Conservation (phyloP, 495 filamentous ascomycete species). For the Aspergillus sclerotiicarbonarius region DNA sequence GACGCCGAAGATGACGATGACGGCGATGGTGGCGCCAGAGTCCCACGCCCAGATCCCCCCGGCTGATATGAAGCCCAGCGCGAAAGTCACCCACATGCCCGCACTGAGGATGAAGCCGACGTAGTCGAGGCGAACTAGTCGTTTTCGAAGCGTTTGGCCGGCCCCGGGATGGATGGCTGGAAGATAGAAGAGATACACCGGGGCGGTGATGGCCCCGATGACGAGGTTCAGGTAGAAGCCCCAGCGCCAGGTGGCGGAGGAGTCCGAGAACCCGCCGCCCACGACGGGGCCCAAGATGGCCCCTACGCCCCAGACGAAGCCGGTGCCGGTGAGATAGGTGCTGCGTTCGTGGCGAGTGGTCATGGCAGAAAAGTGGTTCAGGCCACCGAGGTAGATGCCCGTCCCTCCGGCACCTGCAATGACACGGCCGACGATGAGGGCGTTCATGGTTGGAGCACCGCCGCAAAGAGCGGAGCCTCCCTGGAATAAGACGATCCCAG, state of each 20-base stretch:
- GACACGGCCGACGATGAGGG: slow-evolving; percentile 33
- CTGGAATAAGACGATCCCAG: slow-evolving; percentile 27
- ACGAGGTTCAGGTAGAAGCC: slow-evolving; percentile 66
- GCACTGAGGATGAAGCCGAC: slow-evolving; percentile 23
- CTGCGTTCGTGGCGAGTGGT: slow-evolving; percentile 40
- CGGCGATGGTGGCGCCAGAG: slow-evolving; percentile 46
- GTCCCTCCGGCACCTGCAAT: slow-evolving; percentile 40
- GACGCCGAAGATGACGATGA: slow-evolving; percentile 48
- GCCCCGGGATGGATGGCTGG: slow-evolving; percentile 26
- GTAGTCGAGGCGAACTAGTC: slow-evolving; percentile 15
- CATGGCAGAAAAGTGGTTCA: slow-evolving; percentile 43
- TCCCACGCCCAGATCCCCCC: slow-evolving; percentile 52
- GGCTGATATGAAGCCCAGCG: slow-evolving; percentile 17
- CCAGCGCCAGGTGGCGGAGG: slow-evolving; percentile 52
- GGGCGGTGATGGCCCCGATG: slow-evolving; percentile 44
- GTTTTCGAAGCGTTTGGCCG: slow-evolving; percentile 8
- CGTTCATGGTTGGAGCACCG: slow-evolving; percentile 26
- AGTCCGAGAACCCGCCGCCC: slow-evolving; percentile 51
- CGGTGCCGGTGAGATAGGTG: slow-evolving; percentile 40
- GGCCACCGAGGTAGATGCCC: slow-evolving; percentile 42
- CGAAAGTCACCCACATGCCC: slow-evolving; percentile 14
- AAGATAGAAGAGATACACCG: slow-evolving; percentile 50
- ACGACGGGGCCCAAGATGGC: slow-evolving; percentile 47
- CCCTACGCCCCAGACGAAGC: slow-evolving; percentile 42
- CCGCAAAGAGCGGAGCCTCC: slow-evolving; percentile 33